Conservation (phyloP, 805 yeast genomes). For the Candida golubevii region DNA sequence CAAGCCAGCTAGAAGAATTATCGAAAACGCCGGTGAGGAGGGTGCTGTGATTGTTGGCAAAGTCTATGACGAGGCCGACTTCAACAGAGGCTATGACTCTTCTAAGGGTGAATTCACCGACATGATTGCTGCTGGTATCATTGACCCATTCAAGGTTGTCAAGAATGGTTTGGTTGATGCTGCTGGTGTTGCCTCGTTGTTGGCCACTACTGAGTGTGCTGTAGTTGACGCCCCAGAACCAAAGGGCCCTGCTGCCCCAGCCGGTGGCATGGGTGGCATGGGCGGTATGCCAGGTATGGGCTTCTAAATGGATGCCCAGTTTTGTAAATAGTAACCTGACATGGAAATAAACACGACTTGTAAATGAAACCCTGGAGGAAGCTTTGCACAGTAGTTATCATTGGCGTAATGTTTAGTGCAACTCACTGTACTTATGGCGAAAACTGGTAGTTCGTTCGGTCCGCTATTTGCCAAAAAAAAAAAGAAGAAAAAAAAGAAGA, state of each 20-base stretch:
- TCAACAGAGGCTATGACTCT: constrained; percentile 88
- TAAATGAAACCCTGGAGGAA: no score
- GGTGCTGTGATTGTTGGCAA: constrained; percentile 96
- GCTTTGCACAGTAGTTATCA: no score
- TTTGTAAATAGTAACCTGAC: constrained; percentile 8
- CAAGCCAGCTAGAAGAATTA: constrained; percentile 92
- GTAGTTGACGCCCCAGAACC: constrained; percentile 94
- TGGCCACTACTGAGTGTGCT: constrained; percentile 98
- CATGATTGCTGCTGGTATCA: constrained; percentile 95
- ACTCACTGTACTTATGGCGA: no score
- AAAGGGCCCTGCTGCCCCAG: constrained; percentile 45
- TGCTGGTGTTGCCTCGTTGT: constrained; percentile 92
- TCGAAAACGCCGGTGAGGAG: constrained; percentile 96
- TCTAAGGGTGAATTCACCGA: constrained; percentile 91
- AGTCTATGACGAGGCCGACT: constrained; percentile 62
- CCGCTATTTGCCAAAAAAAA: no score
- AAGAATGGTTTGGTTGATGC: constrained; percentile 95
- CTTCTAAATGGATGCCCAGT: constrained; percentile 15
- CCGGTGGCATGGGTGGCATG: constrained; percentile 46
- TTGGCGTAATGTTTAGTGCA: no score
- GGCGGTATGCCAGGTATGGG: constrained; percentile 30
- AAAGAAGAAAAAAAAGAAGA: no score
- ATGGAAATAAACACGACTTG: no score
- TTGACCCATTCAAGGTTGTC: constrained; percentile 97
- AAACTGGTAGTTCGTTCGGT: no score